Conservation (phyloP, 23 red algal genomes). For the Gracilaria gracilis region DNA sequence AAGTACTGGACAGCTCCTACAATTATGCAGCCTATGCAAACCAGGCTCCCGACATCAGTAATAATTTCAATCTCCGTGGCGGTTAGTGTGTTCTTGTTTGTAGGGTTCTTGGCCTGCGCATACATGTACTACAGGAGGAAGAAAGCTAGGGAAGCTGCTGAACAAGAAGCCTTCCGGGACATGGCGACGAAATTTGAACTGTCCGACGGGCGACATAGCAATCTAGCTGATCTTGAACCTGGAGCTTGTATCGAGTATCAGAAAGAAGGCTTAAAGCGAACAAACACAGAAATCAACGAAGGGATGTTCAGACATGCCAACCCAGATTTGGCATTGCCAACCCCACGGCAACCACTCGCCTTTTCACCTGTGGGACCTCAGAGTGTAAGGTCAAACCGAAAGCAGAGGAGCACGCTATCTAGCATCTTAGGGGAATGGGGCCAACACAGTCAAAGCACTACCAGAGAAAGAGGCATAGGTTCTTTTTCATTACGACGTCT, state of each 20-base stretch:
- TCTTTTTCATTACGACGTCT: conserved; percentile 5
- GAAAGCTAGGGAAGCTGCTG: neutral
- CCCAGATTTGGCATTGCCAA: conserved; percentile 24
- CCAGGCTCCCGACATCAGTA: neutral
- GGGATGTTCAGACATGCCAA: conserved; percentile 22
- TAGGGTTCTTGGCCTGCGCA: neutral
- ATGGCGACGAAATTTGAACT: conserved; percentile 50
- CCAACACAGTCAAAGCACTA: neutral
- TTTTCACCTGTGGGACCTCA: neutral
- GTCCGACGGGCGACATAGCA: neutral
- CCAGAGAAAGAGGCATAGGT: no score
- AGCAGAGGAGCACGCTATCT: neutral
- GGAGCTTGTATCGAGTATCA: neutral
- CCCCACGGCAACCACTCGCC: neutral
- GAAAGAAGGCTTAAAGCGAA: conserved; percentile 40
- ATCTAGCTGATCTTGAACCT: conserved; percentile 32
- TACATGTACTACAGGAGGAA: conserved; percentile 22
- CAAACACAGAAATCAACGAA: conserved; percentile 37
- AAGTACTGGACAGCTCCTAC: conserved; percentile 69
- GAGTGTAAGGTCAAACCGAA: neutral
- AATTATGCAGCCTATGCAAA: conserved; percentile 15
- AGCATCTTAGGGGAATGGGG: neutral
- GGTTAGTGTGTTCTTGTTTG: neutral
- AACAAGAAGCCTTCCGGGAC: conserved; percentile 31
- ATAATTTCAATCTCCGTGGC: conserved; percentile 20